phyloP scores from a whole-genome alignment of 495 filamentous ascomycete species.

The Podospora australis region DNA sequence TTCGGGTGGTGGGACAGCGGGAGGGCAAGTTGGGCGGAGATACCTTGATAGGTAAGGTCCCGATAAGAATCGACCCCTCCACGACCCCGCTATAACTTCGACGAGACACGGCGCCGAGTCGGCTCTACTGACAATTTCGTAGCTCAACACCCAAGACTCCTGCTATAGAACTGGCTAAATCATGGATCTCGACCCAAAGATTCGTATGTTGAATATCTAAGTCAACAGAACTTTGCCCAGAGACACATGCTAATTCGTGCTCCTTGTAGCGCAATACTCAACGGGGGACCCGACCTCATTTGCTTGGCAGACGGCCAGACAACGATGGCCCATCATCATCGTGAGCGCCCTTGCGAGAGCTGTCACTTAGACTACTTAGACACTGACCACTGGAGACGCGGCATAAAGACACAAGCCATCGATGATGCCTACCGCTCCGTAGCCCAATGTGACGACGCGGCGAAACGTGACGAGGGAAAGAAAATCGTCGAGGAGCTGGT shows the following conservation, averaged over 20 bases:
- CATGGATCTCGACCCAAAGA: conserved; percentile 36
- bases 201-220: conserved; percentile 7
- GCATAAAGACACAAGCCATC: conserved; percentile 91
- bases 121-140: too few relatives aligned
- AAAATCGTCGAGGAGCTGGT: conserved; percentile 72
- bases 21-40: too few relatives aligned
- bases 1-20: neutral
- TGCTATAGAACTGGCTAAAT: neutral
- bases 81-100: neutral
- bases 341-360: too few relatives aligned
- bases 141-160: too few relatives aligned
- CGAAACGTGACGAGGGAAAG: conserved; percentile 75
- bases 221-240: neutral
- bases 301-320: conserved; percentile 70
- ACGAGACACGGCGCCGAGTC: neutral
- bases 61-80: neutral
- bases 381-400: too few relatives aligned
- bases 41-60: neutral
- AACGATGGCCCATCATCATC: conserved; percentile 90
- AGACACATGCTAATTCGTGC: too few relatives aligned
- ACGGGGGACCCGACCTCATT: conserved; percentile 84
- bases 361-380: too few relatives aligned
- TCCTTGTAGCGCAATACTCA: conserved; percentile 60
- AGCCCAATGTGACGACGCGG: conserved; percentile 50
- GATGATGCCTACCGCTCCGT: conserved; percentile 84